Conservation (phyloP, 805 yeast species). For the Scheffersomyces stipitis region DNA sequence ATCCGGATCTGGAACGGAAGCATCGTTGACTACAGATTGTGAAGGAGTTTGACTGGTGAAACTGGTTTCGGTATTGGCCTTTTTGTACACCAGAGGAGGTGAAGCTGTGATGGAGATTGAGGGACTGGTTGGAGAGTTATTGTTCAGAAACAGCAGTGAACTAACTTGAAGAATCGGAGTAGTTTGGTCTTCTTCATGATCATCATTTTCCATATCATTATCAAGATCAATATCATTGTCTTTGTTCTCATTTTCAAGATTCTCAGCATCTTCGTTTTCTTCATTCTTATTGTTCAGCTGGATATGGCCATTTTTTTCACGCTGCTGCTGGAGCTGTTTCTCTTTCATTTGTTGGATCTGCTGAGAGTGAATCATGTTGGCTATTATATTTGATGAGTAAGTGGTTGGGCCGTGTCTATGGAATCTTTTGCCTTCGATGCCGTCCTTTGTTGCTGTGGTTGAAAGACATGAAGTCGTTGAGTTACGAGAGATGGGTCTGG, state of each 20-base stretch:
- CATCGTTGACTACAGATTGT: background rate
- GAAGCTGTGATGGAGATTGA: background rate
- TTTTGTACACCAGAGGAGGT: background rate
- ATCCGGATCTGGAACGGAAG: slow-evolving; percentile 2
- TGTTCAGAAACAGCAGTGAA: too few species aligned
- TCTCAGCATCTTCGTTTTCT: too few species aligned
- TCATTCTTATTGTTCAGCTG: too few species aligned
- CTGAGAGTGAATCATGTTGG: slow-evolving; percentile 23
- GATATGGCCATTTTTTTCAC: too few species aligned
- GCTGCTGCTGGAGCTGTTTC: background rate
- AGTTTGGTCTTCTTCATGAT: too few species aligned
- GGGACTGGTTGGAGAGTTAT: background rate
- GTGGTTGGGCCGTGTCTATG: slow-evolving; percentile 44
- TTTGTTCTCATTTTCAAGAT: too few species aligned
- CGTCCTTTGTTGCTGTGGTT: slow-evolving; percentile 73
- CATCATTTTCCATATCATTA: too few species aligned
- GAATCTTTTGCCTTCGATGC: slow-evolving; percentile 62
- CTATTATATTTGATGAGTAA: slow-evolving; percentile 31
- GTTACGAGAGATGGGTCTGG: slow-evolving; percentile 61
- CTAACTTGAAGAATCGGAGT: too few species aligned
- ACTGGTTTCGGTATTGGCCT: too few species aligned
- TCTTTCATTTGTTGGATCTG: slow-evolving; percentile 1
- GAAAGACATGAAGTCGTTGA: slow-evolving; percentile 69
- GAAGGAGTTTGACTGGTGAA: background rate
- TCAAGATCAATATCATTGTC: too few species aligned